Conservation (phyloP, 257 asterid species). For the Misopates orontium region DNA sequence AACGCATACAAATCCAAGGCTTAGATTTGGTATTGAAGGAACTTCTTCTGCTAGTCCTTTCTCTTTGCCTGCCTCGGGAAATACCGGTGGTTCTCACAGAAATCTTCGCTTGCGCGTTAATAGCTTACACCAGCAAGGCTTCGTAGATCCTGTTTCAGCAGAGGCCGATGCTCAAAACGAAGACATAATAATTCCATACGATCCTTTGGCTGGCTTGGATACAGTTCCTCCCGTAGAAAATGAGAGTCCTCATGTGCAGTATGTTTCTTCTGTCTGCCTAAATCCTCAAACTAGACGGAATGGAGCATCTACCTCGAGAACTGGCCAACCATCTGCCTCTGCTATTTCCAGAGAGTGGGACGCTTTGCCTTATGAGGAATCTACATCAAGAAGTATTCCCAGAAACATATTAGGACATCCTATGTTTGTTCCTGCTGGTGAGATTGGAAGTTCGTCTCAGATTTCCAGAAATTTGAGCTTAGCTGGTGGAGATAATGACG, state of each 20-base stretch:
- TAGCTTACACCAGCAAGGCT: slow-evolving; percentile 56
- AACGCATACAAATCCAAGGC: slow-evolving; percentile 58
- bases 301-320: slow-evolving; percentile 57
- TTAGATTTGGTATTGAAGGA: slow-evolving; percentile 55
- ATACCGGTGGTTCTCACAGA: slow-evolving; percentile 52
- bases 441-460: slow-evolving; percentile 50
- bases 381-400: slow-evolving; percentile 42
- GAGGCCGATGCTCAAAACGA: slow-evolving; percentile 38
- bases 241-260: slow-evolving; percentile 33
- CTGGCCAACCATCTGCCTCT: slow-evolving; percentile 33
- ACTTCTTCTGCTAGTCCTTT: slow-evolving; percentile 43
- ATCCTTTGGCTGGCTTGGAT: slow-evolving; percentile 31
- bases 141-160: slow-evolving; percentile 32
- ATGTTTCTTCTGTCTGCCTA: slow-evolving; percentile 42
- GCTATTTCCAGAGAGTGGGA: slow-evolving; percentile 15
- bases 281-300: slow-evolving; percentile 58
- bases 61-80: slow-evolving; percentile 36
- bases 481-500: slow-evolving; percentile 38
- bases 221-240: slow-evolving; percentile 44
- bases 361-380: background rate
- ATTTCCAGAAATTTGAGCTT: slow-evolving; percentile 52
- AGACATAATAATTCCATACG: slow-evolving; percentile 43
- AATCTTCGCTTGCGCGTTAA: slow-evolving; percentile 64
- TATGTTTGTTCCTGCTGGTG: slow-evolving; percentile 56
- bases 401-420: slow-evolving; percentile 78